Percentiles rank a stretch among this genome's conserved stretches.
Conservation (phyloP, 371 early-diverging fungal species). For the Batkoa obscura region DNA sequence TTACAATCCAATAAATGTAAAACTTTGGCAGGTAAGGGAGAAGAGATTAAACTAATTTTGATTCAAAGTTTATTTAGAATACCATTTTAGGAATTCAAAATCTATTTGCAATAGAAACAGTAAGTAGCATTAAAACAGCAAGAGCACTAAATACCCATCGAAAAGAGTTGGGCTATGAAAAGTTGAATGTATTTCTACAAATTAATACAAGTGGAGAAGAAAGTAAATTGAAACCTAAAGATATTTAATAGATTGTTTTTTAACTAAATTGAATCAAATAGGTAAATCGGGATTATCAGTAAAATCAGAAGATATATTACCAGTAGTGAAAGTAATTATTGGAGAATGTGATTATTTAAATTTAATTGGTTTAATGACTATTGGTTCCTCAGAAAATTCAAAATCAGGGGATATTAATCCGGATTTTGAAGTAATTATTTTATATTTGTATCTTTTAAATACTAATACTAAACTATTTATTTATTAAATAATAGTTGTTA, state of each 20-base stretch:
- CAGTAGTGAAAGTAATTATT: slow-evolving; percentile 17
- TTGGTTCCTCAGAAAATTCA: slow-evolving; percentile 47
- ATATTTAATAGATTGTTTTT: neutral
- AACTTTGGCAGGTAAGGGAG: slow-evolving; percentile 31
- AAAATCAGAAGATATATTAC: slow-evolving; percentile 10
- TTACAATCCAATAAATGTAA: slow-evolving; percentile 94
- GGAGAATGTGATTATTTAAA: slow-evolving; percentile 40
- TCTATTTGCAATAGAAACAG: slow-evolving; percentile 74
- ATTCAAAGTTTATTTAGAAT: neutral
- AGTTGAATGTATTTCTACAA: slow-evolving; percentile 66
- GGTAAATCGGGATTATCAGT: slow-evolving; percentile 63
- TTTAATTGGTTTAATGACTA: slow-evolving; percentile 85
- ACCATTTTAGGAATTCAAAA: slow-evolving; percentile 52
- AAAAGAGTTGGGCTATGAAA: slow-evolving; percentile 16
- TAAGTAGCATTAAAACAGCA: slow-evolving; percentile 71
- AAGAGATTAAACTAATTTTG: neutral
- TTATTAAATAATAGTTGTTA: slow-evolving; percentile 1
- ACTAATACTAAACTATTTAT: neutral
- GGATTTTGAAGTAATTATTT: slow-evolving; percentile 48
- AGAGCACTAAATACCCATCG: slow-evolving; percentile 56
- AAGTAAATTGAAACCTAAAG: slow-evolving; percentile 19
- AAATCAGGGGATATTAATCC: slow-evolving; percentile 53
- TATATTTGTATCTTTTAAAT: neutral
- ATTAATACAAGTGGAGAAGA: slow-evolving; percentile 89
- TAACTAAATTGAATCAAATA: slow-evolving; percentile 10